Percentiles rank a stretch among this genome's conserved stretches.
Evolutionary conservation across 257 asterid genomes (phyloP).

Genomic region (Linderniella brevidens): DNA sequence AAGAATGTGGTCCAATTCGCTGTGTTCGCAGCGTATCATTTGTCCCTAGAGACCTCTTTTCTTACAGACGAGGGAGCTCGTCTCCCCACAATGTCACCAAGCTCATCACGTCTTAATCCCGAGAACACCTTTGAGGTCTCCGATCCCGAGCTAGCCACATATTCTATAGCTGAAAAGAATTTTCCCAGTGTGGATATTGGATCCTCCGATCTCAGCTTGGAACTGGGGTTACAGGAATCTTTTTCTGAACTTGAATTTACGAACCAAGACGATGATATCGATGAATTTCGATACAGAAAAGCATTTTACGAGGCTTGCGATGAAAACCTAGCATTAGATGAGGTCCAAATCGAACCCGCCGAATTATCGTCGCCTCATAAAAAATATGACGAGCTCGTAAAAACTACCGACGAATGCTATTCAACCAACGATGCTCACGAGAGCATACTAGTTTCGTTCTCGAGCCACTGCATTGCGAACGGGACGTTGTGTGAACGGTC

Average conservation of each 20-base stretch:
- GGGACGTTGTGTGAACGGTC: slow-evolving; percentile 77
- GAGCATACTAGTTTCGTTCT: slow-evolving; percentile 77
- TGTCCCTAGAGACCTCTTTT: slow-evolving; percentile 77
- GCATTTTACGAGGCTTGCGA: slow-evolving; percentile 23
- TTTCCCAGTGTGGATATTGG: slow-evolving; percentile 14
- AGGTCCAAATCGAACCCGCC: slow-evolving; percentile 9
- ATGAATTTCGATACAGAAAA: slow-evolving; percentile 20
- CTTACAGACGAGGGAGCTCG: slow-evolving; percentile 94
- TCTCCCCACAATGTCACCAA: slow-evolving; percentile 35
- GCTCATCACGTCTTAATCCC: slow-evolving; percentile 15
- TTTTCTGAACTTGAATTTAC: slow-evolving; percentile 22
- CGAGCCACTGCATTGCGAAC: slow-evolving; percentile 61
- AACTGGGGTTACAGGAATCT: slow-evolving; percentile 33
- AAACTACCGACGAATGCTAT: slow-evolving; percentile 24
- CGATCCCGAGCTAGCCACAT: slow-evolving; percentile 12
- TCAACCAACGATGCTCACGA: slow-evolving; percentile 40
- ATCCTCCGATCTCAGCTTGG: slow-evolving; percentile 28
- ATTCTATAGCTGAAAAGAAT: slow-evolving; percentile 13
- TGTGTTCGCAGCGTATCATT: slow-evolving; percentile 89
- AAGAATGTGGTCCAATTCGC: slow-evolving; percentile 68
- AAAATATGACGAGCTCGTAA: too few species aligned
- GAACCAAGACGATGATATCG: slow-evolving; percentile 16
- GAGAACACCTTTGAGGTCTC: slow-evolving; percentile 21
- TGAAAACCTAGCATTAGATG: slow-evolving; percentile 23
- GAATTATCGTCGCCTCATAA: too few species aligned